phyloP scores from a whole-genome alignment of 345 rosid species.

The Lumnitzera racemosa region DNA sequence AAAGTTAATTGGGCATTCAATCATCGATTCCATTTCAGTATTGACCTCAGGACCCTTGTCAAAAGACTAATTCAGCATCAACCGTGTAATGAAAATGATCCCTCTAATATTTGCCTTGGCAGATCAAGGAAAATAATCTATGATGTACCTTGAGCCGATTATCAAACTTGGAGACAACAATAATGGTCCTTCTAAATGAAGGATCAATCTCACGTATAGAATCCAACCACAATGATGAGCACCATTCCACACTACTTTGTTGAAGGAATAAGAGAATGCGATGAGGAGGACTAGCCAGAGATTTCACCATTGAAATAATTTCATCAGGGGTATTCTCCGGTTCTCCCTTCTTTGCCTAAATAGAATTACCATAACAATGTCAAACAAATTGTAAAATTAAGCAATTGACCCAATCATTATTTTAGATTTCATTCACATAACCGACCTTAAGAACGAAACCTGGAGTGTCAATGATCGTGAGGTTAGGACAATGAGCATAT shows the following conservation, averaged over 20 bases:
- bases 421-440: neutral
- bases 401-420: no score
- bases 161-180: slow-evolving; percentile 95
- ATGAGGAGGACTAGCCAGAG: slow-evolving; percentile 91
- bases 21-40: no score
- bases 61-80: no score
- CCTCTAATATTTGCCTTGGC: no score
- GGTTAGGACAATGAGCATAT: slow-evolving; percentile 92
- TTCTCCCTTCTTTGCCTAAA: slow-evolving; percentile 95
- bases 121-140: neutral
- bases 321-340: slow-evolving; percentile 92
- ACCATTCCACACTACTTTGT: slow-evolving; percentile 99
- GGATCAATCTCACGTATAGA: slow-evolving; percentile 89
- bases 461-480: slow-evolving; percentile 93
- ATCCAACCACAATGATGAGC: slow-evolving; percentile 96
- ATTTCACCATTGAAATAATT: slow-evolving; percentile 87
- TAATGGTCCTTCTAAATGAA: slow-evolving; percentile 64
- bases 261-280: slow-evolving; percentile 86
- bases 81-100: no score
- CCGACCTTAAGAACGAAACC: slow-evolving; percentile 93
- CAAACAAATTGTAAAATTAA: neutral
- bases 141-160: slow-evolving; percentile 81
- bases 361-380: neutral
- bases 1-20: no score
- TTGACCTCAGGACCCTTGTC: no score